Conservation (phyloP, 257 asterid genomes). For the Fraxinus cuspidata region DNA sequence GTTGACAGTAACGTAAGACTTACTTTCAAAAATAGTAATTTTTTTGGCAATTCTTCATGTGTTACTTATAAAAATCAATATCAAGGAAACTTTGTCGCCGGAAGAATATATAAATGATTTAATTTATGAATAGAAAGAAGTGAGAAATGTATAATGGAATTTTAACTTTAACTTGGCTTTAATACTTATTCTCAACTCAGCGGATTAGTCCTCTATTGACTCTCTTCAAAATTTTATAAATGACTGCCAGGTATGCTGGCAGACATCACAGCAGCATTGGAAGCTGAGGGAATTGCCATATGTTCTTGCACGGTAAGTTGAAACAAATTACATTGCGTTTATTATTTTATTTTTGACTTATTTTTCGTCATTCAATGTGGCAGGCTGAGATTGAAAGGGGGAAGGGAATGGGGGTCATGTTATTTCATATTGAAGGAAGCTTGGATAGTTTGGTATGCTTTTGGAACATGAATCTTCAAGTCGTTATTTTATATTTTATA, state of each 20-base stretch:
- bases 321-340: background rate
- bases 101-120: no score
- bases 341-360: no score
- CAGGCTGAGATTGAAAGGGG: slow-evolving; percentile 83
- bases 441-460: slow-evolving; percentile 69
- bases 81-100: background rate
- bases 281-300: slow-evolving; percentile 69
- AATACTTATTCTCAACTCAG: background rate
- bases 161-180: background rate
- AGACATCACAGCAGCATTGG: slow-evolving; percentile 72
- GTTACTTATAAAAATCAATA: background rate
- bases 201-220: background rate
- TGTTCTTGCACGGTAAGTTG: slow-evolving; percentile 87
- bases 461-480: background rate
- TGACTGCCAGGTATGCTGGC: slow-evolving; percentile 76
- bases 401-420: slow-evolving; percentile 74
- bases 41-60: background rate
- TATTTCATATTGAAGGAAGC: slow-evolving; percentile 79
- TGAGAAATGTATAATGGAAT: no score
- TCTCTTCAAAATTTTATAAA: slow-evolving; percentile 2
- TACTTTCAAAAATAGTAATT: background rate
- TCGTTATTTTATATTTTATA: background rate
- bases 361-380: background rate
- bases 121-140: no score
- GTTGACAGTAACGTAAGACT: background rate